Percentiles rank a stretch among this genome's conserved stretches.
phyloP scores from a whole-genome alignment of 306 rosid genomes.

The Glycyrrhiza uralensis region DNA sequence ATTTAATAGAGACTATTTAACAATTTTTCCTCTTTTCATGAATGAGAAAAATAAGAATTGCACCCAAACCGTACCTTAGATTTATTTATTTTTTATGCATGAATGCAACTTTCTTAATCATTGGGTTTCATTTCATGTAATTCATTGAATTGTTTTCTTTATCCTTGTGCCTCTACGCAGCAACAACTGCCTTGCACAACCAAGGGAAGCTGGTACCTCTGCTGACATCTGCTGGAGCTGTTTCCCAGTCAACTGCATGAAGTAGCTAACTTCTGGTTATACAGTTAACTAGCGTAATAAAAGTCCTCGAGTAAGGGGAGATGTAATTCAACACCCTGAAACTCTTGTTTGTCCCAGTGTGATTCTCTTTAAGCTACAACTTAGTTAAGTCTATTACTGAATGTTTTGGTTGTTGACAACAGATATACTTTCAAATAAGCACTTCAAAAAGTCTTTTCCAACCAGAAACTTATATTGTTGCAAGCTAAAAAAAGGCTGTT shows the following conservation, averaged over 20 bases:
- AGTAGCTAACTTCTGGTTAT: not conserved
- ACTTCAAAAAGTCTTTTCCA: not conserved
- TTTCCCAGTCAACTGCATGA: constrained; percentile 39
- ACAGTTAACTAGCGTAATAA: constrained; percentile 18
- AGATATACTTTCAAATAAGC: not conserved
- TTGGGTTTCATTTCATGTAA: not conserved
- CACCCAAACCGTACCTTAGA: too few species aligned
- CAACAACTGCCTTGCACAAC: constrained; percentile 46
- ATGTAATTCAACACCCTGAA: not conserved
- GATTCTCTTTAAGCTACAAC: constrained; percentile 1
- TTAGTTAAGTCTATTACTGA: not conserved
- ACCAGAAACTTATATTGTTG: not conserved
- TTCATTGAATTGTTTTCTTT: not conserved
- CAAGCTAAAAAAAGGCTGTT: not conserved
- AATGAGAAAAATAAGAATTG: too few species aligned
- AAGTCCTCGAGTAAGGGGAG: not conserved
- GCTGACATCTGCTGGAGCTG: constrained; percentile 64
- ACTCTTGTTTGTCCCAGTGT: not conserved
- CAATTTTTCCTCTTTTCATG: too few species aligned
- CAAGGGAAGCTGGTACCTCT: constrained; percentile 72
- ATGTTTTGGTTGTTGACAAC: not conserved
- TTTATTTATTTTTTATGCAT: not conserved
- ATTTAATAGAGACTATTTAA: too few species aligned
- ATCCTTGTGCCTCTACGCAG: constrained; percentile 42
- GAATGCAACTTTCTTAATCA: not conserved